These are phyloP conservation scores for Globisporangium cystogenes DNA, from an alignment of 352 stramenopile species.

Conservation along the genomic window DNA sequence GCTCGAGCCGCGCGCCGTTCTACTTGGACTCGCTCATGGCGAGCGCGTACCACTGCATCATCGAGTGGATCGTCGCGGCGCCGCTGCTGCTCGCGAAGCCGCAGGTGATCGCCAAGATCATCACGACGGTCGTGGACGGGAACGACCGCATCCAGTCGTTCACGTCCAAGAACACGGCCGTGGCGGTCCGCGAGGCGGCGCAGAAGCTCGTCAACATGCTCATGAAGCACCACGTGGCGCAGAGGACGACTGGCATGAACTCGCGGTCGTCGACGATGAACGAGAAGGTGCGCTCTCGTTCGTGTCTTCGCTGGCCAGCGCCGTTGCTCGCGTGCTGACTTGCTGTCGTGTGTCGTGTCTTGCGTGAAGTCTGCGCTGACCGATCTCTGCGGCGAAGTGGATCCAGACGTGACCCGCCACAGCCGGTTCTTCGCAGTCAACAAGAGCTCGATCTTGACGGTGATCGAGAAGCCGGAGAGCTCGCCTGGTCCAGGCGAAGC, in stretches of 20 bases:
- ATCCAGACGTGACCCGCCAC: slow-evolving; percentile 33
- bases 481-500: slow-evolving; percentile 37
- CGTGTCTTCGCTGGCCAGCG: neutral
- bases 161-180: slow-evolving; percentile 35
- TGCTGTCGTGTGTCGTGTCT: neutral
- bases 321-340: neutral
- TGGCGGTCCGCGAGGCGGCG: slow-evolving; percentile 62
- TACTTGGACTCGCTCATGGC: slow-evolving; percentile 84
- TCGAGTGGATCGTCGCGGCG: slow-evolving; percentile 78
- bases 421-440: slow-evolving; percentile 83
- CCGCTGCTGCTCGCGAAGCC: slow-evolving; percentile 70
- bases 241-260: slow-evolving; percentile 36
- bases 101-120: slow-evolving; percentile 74
- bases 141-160: slow-evolving; percentile 68
- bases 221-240: slow-evolving; percentile 84
- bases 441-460: slow-evolving; percentile 71
- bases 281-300: slow-evolving; percentile 39
- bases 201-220: slow-evolving; percentile 82
- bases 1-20: slow-evolving; percentile 66
- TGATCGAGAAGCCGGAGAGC: slow-evolving; percentile 70
- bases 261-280: slow-evolving; percentile 43
- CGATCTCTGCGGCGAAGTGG: slow-evolving; percentile 46
- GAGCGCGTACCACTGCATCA: slow-evolving; percentile 73
- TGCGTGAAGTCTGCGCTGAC: slow-evolving; percentile 38
- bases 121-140: slow-evolving; percentile 74